Percentiles rank a stretch among this genome's conserved stretches.
Conservation (phyloP, 345 rosid genomes). For the Cardiospermum halicacabum region DNA sequence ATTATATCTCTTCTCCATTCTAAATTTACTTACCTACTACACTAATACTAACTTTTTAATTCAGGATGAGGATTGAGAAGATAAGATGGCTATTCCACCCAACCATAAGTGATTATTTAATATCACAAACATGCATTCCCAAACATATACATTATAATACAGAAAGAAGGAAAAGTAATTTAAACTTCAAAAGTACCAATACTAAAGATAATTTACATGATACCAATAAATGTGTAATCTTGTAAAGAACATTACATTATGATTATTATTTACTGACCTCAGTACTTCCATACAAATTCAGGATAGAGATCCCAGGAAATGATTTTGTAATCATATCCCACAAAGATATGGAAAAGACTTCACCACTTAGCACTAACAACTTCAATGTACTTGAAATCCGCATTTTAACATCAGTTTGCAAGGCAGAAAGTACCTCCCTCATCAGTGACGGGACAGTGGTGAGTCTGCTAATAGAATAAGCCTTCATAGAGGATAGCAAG, state of each 20-base stretch:
- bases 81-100: no score
- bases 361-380: slow-evolving; percentile 83
- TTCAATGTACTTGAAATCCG: slow-evolving; percentile 50
- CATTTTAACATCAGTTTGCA: slow-evolving; percentile 38
- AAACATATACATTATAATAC: no score
- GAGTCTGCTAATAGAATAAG: slow-evolving; percentile 68
- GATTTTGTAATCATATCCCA: slow-evolving; percentile 64
- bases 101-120: no score
- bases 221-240: background rate
- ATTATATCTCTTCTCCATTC: no score
- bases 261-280: slow-evolving; percentile 54
- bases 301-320: slow-evolving; percentile 61
- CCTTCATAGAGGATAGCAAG: slow-evolving; percentile 38
- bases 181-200: background rate
- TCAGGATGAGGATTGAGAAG: no score
- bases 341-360: slow-evolving; percentile 67
- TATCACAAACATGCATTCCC: no score
- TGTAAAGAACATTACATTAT: background rate
- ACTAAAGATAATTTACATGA: background rate
- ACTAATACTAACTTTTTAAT: no score
- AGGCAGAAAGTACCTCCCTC: slow-evolving; percentile 62
- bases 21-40: no score
- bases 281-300: slow-evolving; percentile 92
- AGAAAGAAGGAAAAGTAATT: background rate
- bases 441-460: slow-evolving; percentile 80